A percentile compares a stretch with the other conserved stretches of the same genome.
These are phyloP conservation scores for Penicillium crystallinum DNA, from an alignment of 495 filamentous ascomycete species.

Conservation along the genomic window DNA sequence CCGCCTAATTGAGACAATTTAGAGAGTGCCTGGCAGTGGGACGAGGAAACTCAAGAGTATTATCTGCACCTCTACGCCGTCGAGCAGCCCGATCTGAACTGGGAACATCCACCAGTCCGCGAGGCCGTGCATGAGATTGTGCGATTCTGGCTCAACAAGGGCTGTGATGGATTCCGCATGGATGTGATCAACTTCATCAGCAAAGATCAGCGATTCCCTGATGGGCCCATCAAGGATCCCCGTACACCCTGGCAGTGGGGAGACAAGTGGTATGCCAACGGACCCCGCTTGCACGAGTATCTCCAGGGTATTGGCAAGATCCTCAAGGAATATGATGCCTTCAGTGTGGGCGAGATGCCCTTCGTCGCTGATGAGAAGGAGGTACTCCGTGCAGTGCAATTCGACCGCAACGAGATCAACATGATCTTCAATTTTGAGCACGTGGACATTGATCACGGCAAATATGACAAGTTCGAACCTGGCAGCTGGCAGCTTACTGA, in stretches of 20 bases:
- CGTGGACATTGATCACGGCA: conserved; percentile 54
- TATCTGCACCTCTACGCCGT: conserved; percentile 64
- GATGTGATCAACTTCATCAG: conserved; percentile 64
- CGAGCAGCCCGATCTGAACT: conserved; percentile 71
- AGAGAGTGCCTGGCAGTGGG: conserved; percentile 62
- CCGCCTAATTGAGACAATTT: background rate
- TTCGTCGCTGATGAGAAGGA: conserved; percentile 53
- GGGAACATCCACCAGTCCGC: conserved; percentile 58
- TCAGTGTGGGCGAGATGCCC: conserved; percentile 70
- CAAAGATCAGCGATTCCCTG: conserved; percentile 56
- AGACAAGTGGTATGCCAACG: conserved; percentile 55
- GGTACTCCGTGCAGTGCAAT: conserved; percentile 54
- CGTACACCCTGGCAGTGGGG: conserved; percentile 49
- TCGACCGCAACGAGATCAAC: conserved; percentile 56
- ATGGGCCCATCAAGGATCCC: conserved; percentile 53
- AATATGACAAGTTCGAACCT: conserved; percentile 45
- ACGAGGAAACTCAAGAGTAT: conserved; percentile 60
- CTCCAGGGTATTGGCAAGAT: conserved; percentile 57
- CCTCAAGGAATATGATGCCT: conserved; percentile 61
- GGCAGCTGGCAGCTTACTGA: conserved; percentile 50
- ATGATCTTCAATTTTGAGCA: conserved; percentile 76
- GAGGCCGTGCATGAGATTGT: conserved; percentile 63
- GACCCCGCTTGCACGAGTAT: conserved; percentile 62
- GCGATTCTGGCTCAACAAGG: conserved; percentile 67
- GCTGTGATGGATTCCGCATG: conserved; percentile 65